phyloP scores from a whole-genome alignment of 2,329 filamentous ascomycete species.

The Phaeosphaeria sp. region DNA sequence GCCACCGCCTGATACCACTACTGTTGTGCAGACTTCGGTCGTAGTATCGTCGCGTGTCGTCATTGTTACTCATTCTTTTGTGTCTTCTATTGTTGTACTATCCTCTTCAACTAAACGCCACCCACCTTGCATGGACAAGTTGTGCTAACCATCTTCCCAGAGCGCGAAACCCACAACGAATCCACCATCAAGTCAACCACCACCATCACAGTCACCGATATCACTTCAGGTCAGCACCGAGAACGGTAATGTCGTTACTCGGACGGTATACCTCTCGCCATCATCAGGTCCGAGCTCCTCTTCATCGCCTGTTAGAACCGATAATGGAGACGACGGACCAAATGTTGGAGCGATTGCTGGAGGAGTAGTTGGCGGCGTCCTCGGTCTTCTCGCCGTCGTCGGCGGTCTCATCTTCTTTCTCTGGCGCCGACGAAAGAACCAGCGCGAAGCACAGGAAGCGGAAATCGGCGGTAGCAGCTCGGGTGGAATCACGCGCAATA shows the following conservation, averaged over 20 bases:
- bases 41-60: constrained; percentile 25
- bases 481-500: constrained; percentile 48
- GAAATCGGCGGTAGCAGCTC: constrained; percentile 18
- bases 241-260: constrained; percentile 52
- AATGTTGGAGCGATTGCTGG: constrained; percentile 56
- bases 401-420: constrained; percentile 50
- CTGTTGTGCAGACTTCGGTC: constrained; percentile 33
- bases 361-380: constrained; percentile 51
- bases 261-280: constrained; percentile 52
- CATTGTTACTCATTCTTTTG: constrained; percentile 8
- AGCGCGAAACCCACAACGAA: constrained; percentile 7
- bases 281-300: constrained; percentile 11
- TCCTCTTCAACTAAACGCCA: constrained; percentile 28
- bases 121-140: constrained; percentile 10
- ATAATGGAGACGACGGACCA: constrained; percentile 13
- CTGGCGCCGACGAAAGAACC: constrained; percentile 42
- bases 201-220: not conserved
- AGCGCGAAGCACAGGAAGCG: constrained; percentile 25
- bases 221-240: constrained; percentile 49
- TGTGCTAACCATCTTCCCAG: constrained; percentile 16
- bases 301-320: constrained; percentile 16
- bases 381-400: constrained; percentile 47
- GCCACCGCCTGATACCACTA: constrained; percentile 30
- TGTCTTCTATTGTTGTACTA: constrained; percentile 9
- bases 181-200: constrained; percentile 13